Percentiles rank a stretch among this genome's conserved stretches.
phyloP scores from a whole-genome alignment of 148 eudicot genomes.

The Rhododendron kiyosumense region DNA sequence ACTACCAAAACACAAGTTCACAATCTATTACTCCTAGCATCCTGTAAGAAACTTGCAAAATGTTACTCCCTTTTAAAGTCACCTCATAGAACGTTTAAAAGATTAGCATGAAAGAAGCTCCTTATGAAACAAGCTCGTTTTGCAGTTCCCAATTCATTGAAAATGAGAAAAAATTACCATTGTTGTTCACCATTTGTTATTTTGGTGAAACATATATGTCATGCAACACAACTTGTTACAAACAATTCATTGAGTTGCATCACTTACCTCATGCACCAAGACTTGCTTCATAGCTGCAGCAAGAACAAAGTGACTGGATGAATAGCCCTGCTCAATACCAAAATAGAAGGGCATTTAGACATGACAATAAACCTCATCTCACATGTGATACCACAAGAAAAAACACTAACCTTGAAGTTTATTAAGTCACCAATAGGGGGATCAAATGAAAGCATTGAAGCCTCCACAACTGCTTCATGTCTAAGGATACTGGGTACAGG shows the following conservation, averaged over 20 bases:
- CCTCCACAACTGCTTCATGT: conserved; percentile 44
- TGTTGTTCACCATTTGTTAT: neutral
- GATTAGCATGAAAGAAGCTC: neutral
- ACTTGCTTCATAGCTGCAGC: conserved; percentile 80
- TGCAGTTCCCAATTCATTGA: neutral
- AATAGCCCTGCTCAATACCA: conserved; percentile 54
- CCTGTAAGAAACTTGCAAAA: neutral
- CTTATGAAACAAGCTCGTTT: neutral
- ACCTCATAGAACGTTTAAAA: neutral
- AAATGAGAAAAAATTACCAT: neutral
- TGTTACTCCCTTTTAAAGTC: neutral
- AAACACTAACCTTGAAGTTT: conserved; percentile 57
- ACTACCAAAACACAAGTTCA: neutral
- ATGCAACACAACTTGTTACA: neutral
- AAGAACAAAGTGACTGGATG: conserved; percentile 55
- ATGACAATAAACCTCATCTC: conserved; percentile 8
- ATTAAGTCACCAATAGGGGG: conserved; percentile 67
- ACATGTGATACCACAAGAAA: neutral
- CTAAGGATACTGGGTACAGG: conserved; percentile 26
- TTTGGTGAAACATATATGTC: neutral
- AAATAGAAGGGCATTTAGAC: conserved; percentile 9
- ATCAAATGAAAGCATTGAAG: conserved; percentile 58
- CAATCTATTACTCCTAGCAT: neutral
- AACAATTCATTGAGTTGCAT: neutral
- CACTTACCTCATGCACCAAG: conserved; percentile 78